Conservation (phyloP, 495 filamentous ascomycete species). For the Talaromyces nanjingensis region DNA sequence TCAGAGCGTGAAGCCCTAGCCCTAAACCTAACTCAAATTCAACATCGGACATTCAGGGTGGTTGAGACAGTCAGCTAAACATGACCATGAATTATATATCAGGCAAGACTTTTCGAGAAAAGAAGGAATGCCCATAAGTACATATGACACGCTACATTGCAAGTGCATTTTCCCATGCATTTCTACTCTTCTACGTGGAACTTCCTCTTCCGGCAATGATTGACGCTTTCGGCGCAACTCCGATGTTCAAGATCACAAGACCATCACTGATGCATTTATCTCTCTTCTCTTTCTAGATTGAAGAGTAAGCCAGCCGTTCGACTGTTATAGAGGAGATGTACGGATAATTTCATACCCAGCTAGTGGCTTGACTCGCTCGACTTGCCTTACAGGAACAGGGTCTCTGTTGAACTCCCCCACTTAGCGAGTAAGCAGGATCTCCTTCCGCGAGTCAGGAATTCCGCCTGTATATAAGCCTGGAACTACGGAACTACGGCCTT, state of each 20-base stretch:
- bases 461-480: background rate
- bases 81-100: background rate
- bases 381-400: background rate
- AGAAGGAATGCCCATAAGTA: background rate
- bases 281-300: background rate
- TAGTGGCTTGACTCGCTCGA: background rate
- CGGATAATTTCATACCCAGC: background rate
- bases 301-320: background rate
- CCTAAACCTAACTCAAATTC: background rate
- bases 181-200: background rate
- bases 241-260: background rate
- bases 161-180: background rate
- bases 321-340: background rate
- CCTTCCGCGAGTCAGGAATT: background rate
- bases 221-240: slow-evolving; percentile 4
- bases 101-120: background rate
- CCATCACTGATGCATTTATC: background rate
- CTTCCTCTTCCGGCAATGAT: background rate
- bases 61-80: background rate
- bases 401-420: background rate
- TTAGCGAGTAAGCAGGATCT: background rate
- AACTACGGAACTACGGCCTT: background rate
- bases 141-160: background rate
- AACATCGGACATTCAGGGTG: background rate
- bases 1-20: background rate